A percentile compares a stretch with the other conserved stretches of the same genome.
Conservation (phyloP, 2,329 filamentous ascomycete species). For the Hypoxylon sp. region DNA sequence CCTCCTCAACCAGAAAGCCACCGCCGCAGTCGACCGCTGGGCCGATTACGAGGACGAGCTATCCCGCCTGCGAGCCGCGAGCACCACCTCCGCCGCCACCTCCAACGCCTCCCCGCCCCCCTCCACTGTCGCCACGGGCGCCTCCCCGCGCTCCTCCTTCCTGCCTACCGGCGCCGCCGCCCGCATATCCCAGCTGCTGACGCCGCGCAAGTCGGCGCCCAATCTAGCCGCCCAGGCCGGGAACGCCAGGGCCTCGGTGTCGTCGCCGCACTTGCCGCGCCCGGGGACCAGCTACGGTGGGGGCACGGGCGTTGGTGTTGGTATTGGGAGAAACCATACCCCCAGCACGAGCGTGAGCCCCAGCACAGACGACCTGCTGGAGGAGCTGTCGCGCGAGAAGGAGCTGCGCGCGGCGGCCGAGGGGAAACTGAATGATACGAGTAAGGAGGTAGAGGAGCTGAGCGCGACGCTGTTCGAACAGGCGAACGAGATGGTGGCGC, state of each 20-base stretch:
- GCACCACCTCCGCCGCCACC: constrained; percentile 49
- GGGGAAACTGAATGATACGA: constrained; percentile 74
- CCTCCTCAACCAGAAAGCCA: constrained; percentile 78
- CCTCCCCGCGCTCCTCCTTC: constrained; percentile 51
- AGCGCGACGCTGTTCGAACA: constrained; percentile 82
- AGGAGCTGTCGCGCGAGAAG: constrained; percentile 76
- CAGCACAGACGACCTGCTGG: constrained; percentile 67
- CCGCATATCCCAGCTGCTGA: constrained; percentile 53
- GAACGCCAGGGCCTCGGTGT: constrained; percentile 33
- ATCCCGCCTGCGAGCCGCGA: constrained; percentile 66
- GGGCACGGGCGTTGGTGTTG: not conserved
- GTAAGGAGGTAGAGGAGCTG: constrained; percentile 83
- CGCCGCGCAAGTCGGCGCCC: constrained; percentile 51
- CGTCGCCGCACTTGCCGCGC: constrained; percentile 40
- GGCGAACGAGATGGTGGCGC: constrained; percentile 89
- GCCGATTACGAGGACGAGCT: constrained; percentile 88
- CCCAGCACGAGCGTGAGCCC: constrained; percentile 10
- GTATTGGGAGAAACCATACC: not conserved
- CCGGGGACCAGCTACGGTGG: constrained; percentile 7
- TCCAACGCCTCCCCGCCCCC: constrained; percentile 38
- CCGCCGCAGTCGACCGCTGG: constrained; percentile 74
- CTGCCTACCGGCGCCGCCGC: constrained; percentile 53
- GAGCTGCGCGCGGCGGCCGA: constrained; percentile 78
- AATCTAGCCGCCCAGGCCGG: constrained; percentile 53
- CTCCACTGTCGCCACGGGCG: constrained; percentile 38